Conservation (phyloP, 805 yeast genomes). For the Yamadazyma philogaea region DNA sequence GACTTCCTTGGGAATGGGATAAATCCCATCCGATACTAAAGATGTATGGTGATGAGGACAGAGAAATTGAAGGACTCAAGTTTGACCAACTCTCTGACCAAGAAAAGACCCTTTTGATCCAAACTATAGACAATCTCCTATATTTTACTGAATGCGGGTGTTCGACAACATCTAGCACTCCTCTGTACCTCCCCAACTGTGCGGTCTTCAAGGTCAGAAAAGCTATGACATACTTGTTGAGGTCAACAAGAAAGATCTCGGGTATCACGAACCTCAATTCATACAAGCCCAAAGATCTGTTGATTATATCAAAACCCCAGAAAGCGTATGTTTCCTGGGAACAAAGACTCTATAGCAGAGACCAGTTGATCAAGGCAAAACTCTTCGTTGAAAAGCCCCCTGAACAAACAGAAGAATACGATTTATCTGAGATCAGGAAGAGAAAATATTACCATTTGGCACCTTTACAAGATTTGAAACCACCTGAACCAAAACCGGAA, state of each 20-base stretch:
- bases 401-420: background rate
- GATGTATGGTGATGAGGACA: slow-evolving; percentile 26
- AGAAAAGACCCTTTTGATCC: slow-evolving; percentile 54
- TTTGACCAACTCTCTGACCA: slow-evolving; percentile 55
- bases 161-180: slow-evolving; percentile 34
- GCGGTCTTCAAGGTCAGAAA: slow-evolving; percentile 58
- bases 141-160: slow-evolving; percentile 66
- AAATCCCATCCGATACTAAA: slow-evolving; percentile 65
- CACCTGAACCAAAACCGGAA: background rate
- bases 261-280: slow-evolving; percentile 34
- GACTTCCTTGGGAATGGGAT: slow-evolving; percentile 91
- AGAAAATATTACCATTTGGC: background rate
- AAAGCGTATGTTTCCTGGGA: slow-evolving; percentile 37
- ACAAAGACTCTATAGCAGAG: slow-evolving; percentile 30
- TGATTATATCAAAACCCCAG: slow-evolving; percentile 28
- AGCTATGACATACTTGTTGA: slow-evolving; percentile 54
- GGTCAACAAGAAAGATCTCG: slow-evolving; percentile 55
- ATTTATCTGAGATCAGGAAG: background rate
- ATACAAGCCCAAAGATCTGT: slow-evolving; percentile 37
- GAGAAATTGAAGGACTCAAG: slow-evolving; percentile 28
- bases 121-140: slow-evolving; percentile 60
- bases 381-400: background rate
- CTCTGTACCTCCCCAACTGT: slow-evolving; percentile 42
- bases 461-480: background rate
- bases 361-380: slow-evolving; percentile 17